These are phyloP conservation scores for Retiboletus fuscus DNA, from an alignment of 1,284 basidiomycete genomes.

Conservation along the genomic window DNA sequence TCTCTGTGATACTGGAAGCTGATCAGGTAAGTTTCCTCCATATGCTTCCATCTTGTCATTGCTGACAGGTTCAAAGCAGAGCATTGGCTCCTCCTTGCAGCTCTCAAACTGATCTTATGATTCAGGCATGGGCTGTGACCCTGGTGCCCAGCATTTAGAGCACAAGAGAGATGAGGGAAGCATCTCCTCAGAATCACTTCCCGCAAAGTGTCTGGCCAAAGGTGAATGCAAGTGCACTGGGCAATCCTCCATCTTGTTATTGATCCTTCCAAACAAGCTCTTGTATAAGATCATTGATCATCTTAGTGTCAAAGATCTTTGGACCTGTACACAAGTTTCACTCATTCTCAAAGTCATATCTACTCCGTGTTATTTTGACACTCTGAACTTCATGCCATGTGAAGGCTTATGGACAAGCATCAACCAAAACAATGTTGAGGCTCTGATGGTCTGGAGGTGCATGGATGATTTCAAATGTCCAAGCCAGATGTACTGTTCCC, in stretches of 20 bases:
- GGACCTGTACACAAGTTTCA: not conserved
- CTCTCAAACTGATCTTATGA: too few species aligned
- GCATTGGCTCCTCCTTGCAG: too few species aligned
- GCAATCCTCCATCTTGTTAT: not conserved
- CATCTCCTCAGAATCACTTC: not conserved
- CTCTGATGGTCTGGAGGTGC: not conserved
- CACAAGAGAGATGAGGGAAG: not conserved
- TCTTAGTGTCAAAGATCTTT: not conserved
- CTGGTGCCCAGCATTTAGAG: too few species aligned
- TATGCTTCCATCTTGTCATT: too few species aligned
- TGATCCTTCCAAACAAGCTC: not conserved
- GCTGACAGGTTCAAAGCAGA: too few species aligned
- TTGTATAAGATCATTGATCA: not conserved
- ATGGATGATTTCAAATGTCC: not conserved
- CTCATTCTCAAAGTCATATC: not conserved
- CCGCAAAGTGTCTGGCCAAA: not conserved
- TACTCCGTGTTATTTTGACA: not conserved
- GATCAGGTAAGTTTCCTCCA: too few species aligned
- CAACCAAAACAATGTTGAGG: not conserved
- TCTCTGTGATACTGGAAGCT: too few species aligned
- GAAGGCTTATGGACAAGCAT: not conserved
- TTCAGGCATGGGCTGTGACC: too few species aligned
- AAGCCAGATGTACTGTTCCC: not conserved
- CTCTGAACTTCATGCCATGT: not conserved
- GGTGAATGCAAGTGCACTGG: too few species aligned